These are phyloP conservation scores for Solanum acaule DNA, from an alignment of 257 asterid genomes.

Conservation along the genomic window DNA sequence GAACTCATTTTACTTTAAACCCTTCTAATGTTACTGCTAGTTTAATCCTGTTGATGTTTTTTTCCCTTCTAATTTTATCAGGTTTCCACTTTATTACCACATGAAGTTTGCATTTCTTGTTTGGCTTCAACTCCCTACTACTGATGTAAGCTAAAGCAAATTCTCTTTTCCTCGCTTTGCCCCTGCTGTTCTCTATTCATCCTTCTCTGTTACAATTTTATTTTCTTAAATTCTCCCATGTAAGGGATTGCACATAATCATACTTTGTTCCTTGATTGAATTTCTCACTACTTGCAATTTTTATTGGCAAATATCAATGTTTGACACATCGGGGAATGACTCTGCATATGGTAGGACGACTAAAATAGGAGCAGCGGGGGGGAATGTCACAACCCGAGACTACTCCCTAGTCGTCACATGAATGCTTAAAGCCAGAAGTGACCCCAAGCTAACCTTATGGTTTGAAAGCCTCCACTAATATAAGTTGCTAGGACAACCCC, in stretches of 20 bases:
- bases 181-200: background rate
- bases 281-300: background rate
- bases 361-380: background rate
- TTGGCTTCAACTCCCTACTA: constrained; percentile 90
- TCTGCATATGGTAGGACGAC: background rate
- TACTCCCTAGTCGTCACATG: background rate
- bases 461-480: background rate
- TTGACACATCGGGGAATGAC: background rate
- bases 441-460: background rate
- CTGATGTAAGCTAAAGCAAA: constrained; percentile 49
- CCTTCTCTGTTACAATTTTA: background rate
- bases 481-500: background rate
- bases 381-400: background rate
- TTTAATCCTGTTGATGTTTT: background rate
- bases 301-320: background rate
- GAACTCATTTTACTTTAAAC: background rate
- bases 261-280: background rate
- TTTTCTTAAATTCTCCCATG: background rate
- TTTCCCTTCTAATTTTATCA: constrained; percentile 22
- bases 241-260: background rate
- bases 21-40: background rate
- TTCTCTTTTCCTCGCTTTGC: background rate
- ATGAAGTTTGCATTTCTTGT: constrained; percentile 94
- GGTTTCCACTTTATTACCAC: constrained; percentile 87
- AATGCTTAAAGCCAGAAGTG: background rate